phyloP scores from a whole-genome alignment of 805 yeast genomes.

The Sugiyamaella valdiviana region DNA sequence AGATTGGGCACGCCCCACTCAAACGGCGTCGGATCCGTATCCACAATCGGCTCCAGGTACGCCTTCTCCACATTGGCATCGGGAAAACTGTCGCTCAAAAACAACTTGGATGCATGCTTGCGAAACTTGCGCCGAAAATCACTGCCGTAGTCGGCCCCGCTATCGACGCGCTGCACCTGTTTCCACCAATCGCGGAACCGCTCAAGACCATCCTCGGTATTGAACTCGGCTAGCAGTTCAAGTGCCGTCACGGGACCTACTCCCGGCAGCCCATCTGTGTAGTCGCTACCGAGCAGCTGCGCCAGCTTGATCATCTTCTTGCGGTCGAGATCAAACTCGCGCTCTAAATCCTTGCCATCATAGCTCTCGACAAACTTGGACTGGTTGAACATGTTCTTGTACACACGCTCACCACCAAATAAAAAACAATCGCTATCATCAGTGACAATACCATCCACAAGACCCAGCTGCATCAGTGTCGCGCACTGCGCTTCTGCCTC shows the following conservation, averaged over 20 bases:
- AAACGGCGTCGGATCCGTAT: slow-evolving; percentile 67
- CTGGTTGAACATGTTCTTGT: slow-evolving; percentile 91
- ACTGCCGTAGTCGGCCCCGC: slow-evolving; percentile 38
- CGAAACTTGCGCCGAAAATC: slow-evolving; percentile 54
- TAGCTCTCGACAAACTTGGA: slow-evolving; percentile 88
- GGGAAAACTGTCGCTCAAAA: slow-evolving; percentile 61
- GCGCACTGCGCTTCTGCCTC: slow-evolving; percentile 99
- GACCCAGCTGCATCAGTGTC: slow-evolving; percentile 52
- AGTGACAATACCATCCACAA: slow-evolving; percentile 93
- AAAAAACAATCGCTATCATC: slow-evolving; percentile 96
- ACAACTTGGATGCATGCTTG: slow-evolving; percentile 49
- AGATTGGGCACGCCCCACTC: slow-evolving; percentile 88
- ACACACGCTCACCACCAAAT: slow-evolving; percentile 78
- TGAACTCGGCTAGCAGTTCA: slow-evolving; percentile 85
- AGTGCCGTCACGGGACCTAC: slow-evolving; percentile 90
- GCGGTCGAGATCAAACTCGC: slow-evolving; percentile 60
- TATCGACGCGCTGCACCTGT: slow-evolving; percentile 36
- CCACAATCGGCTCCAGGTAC: slow-evolving; percentile 76
- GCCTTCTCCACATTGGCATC: slow-evolving; percentile 64
- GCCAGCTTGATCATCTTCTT: slow-evolving; percentile 72
- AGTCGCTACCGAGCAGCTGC: slow-evolving; percentile 83
- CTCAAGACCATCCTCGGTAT: slow-evolving; percentile 37
- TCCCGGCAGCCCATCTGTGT: slow-evolving; percentile 87
- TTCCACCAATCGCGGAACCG: slow-evolving; percentile 54
- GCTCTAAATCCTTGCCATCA: slow-evolving; percentile 48